A percentile compares a stretch with the other conserved stretches of the same genome.
Conservation (phyloP, 257 asterid genomes). For the Solanum clarkiae region DNA sequence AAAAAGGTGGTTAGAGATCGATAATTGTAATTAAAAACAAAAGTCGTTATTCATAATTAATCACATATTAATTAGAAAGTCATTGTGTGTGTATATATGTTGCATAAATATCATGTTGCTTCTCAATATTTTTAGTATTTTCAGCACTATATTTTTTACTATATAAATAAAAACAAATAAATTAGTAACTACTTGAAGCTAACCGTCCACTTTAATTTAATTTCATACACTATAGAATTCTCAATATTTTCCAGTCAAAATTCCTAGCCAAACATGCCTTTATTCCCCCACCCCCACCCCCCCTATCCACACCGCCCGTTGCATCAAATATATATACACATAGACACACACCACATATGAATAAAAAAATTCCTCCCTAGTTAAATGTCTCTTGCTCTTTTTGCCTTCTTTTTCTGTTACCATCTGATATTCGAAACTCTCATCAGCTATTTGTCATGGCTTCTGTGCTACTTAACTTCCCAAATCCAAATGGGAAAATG, state of each 20-base stretch:
- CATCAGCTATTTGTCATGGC: not conserved
- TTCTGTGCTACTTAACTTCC: not conserved
- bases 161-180: not conserved
- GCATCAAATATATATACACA: not conserved
- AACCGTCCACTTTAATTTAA: not conserved
- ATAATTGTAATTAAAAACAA: too few relatives aligned
- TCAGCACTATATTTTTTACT: not conserved
- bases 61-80: not conserved
- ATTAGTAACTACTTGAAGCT: not conserved
- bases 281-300: not conserved
- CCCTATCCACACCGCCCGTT: not conserved
- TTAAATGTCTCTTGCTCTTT: not conserved
- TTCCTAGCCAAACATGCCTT: not conserved
- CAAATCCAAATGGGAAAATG: not conserved
- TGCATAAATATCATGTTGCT: not conserved
- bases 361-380: not conserved
- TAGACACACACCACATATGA: not conserved
- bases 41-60: too few relatives aligned
- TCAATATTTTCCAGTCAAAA: not conserved
- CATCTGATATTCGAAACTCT: not conserved
- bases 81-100: not conserved
- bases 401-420: too few relatives aligned
- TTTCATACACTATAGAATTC: not conserved
- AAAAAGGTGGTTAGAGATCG: too few relatives aligned
- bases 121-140: not conserved